phyloP scores from a whole-genome alignment of 768 basidiomycete genomes.

The Russula virescens region DNA sequence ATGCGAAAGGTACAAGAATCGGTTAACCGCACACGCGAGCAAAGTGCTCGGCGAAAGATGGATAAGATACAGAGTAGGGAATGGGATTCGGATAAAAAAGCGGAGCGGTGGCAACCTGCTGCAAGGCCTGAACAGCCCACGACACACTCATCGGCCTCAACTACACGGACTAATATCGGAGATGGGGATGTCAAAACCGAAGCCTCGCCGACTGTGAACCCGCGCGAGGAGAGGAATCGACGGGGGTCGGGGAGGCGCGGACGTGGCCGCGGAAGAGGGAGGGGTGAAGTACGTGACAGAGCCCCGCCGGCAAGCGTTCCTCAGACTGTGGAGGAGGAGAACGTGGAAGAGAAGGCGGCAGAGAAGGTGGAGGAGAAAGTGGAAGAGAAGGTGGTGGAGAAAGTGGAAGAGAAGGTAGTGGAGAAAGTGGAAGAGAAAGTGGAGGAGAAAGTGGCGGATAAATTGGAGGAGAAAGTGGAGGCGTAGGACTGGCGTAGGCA shows the following conservation, averaged over 20 bases:
- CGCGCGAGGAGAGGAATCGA: not conserved
- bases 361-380: no score
- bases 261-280: conserved; percentile 16
- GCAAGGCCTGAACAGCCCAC: conserved; percentile 3
- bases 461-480: not conserved
- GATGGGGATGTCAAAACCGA: not conserved
- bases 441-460: no score
- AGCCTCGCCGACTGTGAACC: conserved; percentile 1
- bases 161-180: conserved; percentile 12
- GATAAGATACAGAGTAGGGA: conserved; percentile 74
- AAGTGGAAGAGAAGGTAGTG: not conserved
- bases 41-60: conserved; percentile 76
- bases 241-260: conserved; percentile 9
- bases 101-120: conserved; percentile 22
- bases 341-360: no score
- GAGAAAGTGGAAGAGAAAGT: no score
- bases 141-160: conserved; percentile 2
- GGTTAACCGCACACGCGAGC: conserved; percentile 65
- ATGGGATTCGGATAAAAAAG: conserved; percentile 74
- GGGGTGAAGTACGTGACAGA: conserved; percentile 9
- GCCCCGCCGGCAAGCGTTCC: not conserved
- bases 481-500: not conserved
- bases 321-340: not conserved
- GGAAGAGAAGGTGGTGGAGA: no score
- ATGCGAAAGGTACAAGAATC: conserved; percentile 62